Evolutionary conservation across 176 grass and related monocot species (phyloP).

Genomic region (Carex pumila): DNA sequence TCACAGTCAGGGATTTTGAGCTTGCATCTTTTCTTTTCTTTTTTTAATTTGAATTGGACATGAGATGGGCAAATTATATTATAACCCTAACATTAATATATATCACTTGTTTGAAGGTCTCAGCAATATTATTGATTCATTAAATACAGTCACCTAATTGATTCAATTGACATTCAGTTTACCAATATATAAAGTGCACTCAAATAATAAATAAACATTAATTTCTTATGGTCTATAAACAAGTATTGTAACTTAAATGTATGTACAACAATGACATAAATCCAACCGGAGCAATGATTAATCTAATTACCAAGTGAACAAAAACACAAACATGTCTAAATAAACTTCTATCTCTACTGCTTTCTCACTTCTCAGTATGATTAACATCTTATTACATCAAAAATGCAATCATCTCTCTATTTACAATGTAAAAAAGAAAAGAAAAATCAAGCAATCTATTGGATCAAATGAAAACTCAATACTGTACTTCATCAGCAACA

Average conservation of each 20-base stretch:
- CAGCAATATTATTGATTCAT: background rate
- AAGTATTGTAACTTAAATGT: background rate
- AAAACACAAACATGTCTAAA: background rate
- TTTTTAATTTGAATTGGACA: background rate
- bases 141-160: background rate
- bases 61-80: background rate
- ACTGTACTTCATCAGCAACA: constrained; percentile 30
- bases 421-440: background rate
- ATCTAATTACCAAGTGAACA: background rate
- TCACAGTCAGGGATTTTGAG: background rate
- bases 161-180: background rate
- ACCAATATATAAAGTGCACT: background rate
- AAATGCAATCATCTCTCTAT: background rate
- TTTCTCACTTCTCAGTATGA: background rate
- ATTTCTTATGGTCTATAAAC: background rate
- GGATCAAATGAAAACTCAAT: background rate
- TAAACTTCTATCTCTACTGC: background rate
- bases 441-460: background rate
- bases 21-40: background rate
- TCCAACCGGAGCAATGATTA: background rate
- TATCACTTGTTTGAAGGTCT: background rate
- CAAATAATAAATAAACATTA: background rate
- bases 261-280: background rate
- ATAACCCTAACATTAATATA: background rate
- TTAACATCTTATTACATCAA: background rate